Percentiles rank a stretch among this genome's conserved stretches.
Evolutionary conservation across 306 rosid species (phyloP).

Genomic region (Casuarina equisetifolia): DNA sequence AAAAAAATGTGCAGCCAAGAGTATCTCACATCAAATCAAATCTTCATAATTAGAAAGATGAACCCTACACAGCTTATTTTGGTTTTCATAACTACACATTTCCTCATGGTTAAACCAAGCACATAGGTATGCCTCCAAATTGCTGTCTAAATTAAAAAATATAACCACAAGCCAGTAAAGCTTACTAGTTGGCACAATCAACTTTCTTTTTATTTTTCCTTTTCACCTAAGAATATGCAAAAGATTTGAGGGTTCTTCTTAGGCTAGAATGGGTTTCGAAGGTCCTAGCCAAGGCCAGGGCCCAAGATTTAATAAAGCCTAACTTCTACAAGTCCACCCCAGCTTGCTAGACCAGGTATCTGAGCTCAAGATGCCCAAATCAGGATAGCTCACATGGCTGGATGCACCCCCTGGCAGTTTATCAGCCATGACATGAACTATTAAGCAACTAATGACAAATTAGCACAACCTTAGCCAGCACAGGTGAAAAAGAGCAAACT

Average conservation of each 20-base stretch:
- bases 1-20: background rate
- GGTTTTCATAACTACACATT: background rate
- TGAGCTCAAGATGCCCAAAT: background rate
- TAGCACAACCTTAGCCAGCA: constrained; percentile 14
- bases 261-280: background rate
- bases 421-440: background rate
- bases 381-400: background rate
- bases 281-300: background rate
- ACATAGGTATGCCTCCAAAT: background rate
- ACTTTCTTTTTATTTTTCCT: background rate
- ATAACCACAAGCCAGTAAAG: background rate
- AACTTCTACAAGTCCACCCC: background rate
- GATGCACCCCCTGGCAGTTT: background rate
- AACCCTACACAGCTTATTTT: background rate
- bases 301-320: background rate
- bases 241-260: background rate
- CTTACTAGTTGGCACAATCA: background rate
- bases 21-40: background rate
- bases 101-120: background rate
- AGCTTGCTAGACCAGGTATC: background rate
- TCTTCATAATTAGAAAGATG: background rate
- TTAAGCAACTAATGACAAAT: background rate
- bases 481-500: constrained; percentile 22
- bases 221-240: background rate
- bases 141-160: background rate